A percentile compares a stretch with the other conserved stretches of the same genome.
Evolutionary conservation across 305 asterid species (phyloP).

Genomic region (Fraxinus paxiana): DNA sequence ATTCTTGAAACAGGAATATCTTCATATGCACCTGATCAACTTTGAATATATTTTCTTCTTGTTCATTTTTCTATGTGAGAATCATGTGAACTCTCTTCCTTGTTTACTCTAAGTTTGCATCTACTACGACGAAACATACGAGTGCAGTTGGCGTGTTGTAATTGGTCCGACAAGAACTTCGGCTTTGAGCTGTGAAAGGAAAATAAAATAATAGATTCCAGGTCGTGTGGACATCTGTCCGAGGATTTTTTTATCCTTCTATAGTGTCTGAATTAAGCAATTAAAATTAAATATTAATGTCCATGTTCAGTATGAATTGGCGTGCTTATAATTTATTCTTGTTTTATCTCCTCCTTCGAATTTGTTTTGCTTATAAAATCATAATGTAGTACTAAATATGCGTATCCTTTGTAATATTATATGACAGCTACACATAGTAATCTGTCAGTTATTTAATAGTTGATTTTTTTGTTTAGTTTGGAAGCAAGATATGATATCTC

Average conservation of each 20-base stretch:
- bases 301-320: constrained; percentile 20
- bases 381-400: not conserved
- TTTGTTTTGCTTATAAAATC: constrained; percentile 15
- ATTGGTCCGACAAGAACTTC: not conserved
- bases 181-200: too few species aligned
- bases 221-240: not conserved
- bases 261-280: not conserved
- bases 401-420: constrained; percentile 6
- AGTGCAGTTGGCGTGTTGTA: not conserved
- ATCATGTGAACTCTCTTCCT: not conserved
- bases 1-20: constrained; percentile 22
- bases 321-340: constrained; percentile 30
- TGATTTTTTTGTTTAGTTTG: constrained; percentile 17
- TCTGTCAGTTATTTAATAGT: constrained; percentile 2
- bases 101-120: not conserved
- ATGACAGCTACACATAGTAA: constrained; percentile 17
- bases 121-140: not conserved
- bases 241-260: not conserved
- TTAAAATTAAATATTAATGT: not conserved
- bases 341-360: constrained; percentile 40
- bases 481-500: constrained; percentile 27
- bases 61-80: not conserved
- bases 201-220: not conserved
- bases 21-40: constrained; percentile 22
- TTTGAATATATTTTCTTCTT: not conserved